Base-by-base conservation (phyloP, 306 rosid species). In the Prunus campanulata region DNA sequence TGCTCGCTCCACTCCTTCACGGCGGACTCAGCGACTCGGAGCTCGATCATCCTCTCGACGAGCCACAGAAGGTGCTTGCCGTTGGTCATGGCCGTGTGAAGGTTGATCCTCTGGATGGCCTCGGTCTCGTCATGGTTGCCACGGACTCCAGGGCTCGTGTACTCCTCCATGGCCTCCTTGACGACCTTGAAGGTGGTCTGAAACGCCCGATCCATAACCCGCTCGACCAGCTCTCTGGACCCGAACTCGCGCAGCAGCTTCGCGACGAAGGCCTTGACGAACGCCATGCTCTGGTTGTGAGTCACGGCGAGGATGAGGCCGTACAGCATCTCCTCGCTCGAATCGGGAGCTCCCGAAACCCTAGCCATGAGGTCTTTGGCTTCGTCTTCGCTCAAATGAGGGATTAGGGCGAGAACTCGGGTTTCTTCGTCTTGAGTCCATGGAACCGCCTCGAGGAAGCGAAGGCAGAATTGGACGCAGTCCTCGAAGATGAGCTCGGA, bases 31-130 rank as follows among this genome's bases (percentile, higher is more conserved):
- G 98, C 98, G 47, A 94, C 98, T 80, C 80, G 87, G 62, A 94
- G 86, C 89, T 94, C 98, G 49, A 92, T 89, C 98, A 94, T 94
- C 80, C 98, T 89, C 85, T 94, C 98, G 51, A 94, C 88, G 56
- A 94, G 73, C 97, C 97, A 94, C 75, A 86, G 64, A 55, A 94
- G 75, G 74, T 94, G 95, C 84, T 69, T 92, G 57, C 93, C 96
- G 72, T 85, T 88, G 2, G 92, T 90, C 68, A 87, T 63, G 8
- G 98, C 98, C 67, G 89, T 92, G 50, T 94, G 98, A 79, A 94
- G 83, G 83, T 94, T 94, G 74, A 89, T 70, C 82, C 90, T 90
- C 87, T 94, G 97, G 66, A 92, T 85, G 2, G 98, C 98, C 83
- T 94, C 98, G 1, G 96, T 94, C 70, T 90, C 98, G 27, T 88